Base-by-base conservation (phyloP, 768 basidiomycete genomes). In the Candolleomyces aberdarensis region DNA sequence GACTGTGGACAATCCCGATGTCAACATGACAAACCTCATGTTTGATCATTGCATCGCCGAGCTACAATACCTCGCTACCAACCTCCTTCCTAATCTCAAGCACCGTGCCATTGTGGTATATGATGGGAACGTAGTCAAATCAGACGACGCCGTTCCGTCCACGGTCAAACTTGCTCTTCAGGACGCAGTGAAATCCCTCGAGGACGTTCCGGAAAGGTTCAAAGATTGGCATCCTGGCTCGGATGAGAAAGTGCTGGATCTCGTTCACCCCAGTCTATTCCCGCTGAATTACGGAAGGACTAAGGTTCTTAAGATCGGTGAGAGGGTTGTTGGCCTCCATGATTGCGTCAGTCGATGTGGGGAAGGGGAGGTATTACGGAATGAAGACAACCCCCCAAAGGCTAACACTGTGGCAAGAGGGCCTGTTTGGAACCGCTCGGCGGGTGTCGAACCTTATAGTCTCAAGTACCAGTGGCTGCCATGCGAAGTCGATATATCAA, bases 171-270 rank as follows among this genome's bases (percentile, higher is more conserved):
- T 61, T 31, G 56, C 41, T 20, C 66, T 76, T 9, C 62, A 67
- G 14, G 40, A 61, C 1, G 71, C 61, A 3, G 66, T 69, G 6
- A 26, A 44, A 8, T 46, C 65, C 10, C 74, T 80, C 17, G 77
- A 80, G 58, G 62, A 74, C 51, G 69, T 76, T 1, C 72, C 75
- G 0, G 72, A 71, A 3, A 61, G 66, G 0, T n/a, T 70, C 59
- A 72, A 72, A 31, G 79, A 81, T 64, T 81, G 80, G 80, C 79
- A 80, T 62, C 80, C 79, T 3, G 70, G 73, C 10, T 76, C 77
- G 0, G 67, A 80, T 59, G 64, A 69, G 2, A 75, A 73, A 49
- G 80, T 80, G 0, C 74, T 80, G 13, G 77, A 80, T 58, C 71
- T 80, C 44, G 75, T 79, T 0, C 78, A 81, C 51, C 79, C 79